Evolutionary conservation across 805 yeast genomes (phyloP).

Genomic region (Kodamaea sagamina): DNA sequence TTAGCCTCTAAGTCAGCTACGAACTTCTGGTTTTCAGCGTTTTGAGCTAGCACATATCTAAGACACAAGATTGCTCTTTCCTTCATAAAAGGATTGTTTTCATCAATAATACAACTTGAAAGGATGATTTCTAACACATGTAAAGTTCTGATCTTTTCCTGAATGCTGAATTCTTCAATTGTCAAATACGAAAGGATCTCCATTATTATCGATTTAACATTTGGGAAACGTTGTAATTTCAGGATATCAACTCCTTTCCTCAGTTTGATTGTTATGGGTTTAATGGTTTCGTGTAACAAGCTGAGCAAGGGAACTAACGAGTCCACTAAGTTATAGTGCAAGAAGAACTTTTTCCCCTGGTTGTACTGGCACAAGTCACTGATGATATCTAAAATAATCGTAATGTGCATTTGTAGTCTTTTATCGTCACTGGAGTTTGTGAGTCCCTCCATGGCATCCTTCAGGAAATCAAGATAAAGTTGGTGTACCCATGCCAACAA

Average conservation of each 20-base stretch:
- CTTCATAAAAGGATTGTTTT: constrained; percentile 82
- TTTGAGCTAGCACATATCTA: constrained; percentile 63
- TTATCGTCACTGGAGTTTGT: constrained; percentile 6
- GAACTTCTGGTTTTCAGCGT: constrained; percentile 70
- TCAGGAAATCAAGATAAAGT: constrained; percentile 24
- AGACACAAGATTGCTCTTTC: constrained; percentile 83
- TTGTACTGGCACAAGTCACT: constrained; percentile 45
- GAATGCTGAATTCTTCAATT: constrained; percentile 53
- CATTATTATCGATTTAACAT: constrained; percentile 63
- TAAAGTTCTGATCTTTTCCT: constrained; percentile 62
- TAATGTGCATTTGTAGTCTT: constrained; percentile 16
- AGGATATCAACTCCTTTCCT: constrained; percentile 33
- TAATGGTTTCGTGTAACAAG: constrained; percentile 42
- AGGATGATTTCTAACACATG: constrained; percentile 74
- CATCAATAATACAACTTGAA: constrained; percentile 83
- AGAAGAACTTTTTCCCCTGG: constrained; percentile 41
- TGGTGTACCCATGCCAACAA: constrained; percentile 46
- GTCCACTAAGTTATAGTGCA: constrained; percentile 39
- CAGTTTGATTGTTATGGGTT: constrained; percentile 14
- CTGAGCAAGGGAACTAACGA: constrained; percentile 39
- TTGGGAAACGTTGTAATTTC: constrained; percentile 40
- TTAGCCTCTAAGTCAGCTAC: constrained; percentile 78
- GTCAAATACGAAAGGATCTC: constrained; percentile 65
- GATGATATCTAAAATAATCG: constrained; percentile 42
- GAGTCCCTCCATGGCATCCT: constrained; percentile 5